Conservation (phyloP, 306 rosid species). For the Cucumis sativus region DNA sequence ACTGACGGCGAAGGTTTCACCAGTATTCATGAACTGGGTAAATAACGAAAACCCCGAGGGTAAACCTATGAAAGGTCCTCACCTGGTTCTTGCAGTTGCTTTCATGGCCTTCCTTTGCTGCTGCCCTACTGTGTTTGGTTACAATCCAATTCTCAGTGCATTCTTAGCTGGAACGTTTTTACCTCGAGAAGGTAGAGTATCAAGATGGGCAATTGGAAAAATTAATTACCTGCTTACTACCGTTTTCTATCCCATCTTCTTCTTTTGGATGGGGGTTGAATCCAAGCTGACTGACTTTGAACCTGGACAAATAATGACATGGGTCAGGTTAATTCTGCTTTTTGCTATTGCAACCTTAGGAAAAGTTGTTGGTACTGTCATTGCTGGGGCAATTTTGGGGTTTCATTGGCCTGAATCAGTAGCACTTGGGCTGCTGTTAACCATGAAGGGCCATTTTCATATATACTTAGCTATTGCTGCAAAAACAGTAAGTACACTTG, state of each 20-base stretch:
- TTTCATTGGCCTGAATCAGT: conserved; percentile 80
- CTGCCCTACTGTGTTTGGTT: conserved; percentile 42
- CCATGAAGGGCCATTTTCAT: conserved; percentile 84
- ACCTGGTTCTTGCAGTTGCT: conserved; percentile 64
- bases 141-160: conserved; percentile 65
- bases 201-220: conserved; percentile 67
- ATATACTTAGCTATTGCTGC: conserved; percentile 68
- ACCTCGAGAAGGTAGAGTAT: conserved; percentile 73
- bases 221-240: conserved; percentile 53
- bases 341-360: conserved; percentile 31
- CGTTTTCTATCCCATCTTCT: conserved; percentile 68
- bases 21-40: conserved; percentile 67
- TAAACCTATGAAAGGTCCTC: conserved; percentile 78
- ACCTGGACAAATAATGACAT: conserved; percentile 21
- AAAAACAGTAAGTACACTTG: conserved; percentile 41
- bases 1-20: conserved; percentile 49
- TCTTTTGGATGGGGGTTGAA: conserved; percentile 86
- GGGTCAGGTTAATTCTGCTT: conserved; percentile 37
- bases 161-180: conserved; percentile 71
- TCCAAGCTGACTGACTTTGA: conserved; percentile 33
- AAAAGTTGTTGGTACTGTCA: conserved; percentile 55
- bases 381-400: conserved; percentile 55
- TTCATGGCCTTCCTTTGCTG: conserved; percentile 52
- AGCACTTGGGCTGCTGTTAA: conserved; percentile 70
- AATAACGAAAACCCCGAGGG: conserved; percentile 92